Conservation (phyloP, 208 protist species). For the Trichomonas gallinae region DNA sequence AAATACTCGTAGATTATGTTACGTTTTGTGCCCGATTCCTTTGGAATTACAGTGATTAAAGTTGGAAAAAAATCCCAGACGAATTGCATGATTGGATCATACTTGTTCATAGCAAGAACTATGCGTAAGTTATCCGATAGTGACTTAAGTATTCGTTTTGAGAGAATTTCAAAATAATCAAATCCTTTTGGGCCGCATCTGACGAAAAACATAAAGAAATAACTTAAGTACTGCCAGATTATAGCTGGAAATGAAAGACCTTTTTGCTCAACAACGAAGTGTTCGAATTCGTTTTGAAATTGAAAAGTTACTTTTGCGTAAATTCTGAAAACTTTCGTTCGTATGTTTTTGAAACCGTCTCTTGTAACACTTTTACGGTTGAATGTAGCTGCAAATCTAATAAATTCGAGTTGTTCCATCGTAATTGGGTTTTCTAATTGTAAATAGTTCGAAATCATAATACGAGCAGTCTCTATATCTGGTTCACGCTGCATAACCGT, state of each 20-base stretch:
- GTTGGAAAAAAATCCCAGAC: not conserved
- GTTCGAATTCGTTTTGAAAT: not conserved
- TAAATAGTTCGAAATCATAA: not conserved
- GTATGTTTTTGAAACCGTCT: not conserved
- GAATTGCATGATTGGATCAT: not conserved
- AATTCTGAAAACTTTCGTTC: not conserved
- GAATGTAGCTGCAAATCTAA: not conserved
- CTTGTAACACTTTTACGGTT: not conserved
- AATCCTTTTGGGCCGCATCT: not conserved
- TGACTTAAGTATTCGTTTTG: not conserved
- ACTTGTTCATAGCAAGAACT: not conserved
- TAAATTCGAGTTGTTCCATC: not conserved
- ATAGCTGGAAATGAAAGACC: not conserved
- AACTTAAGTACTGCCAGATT: not conserved
- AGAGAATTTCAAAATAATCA: not conserved
- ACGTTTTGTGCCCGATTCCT: not conserved
- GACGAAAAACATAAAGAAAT: not conserved
- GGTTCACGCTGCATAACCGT: not conserved
- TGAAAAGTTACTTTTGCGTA: not conserved
- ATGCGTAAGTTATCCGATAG: not conserved
- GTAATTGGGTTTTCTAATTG: not conserved
- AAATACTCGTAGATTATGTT: not conserved
- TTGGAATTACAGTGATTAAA: not conserved
- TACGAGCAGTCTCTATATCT: not conserved
- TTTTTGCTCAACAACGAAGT: not conserved